phyloP scores from a whole-genome alignment of 805 yeast species.

The Metschnikowia aberdeeniae region DNA sequence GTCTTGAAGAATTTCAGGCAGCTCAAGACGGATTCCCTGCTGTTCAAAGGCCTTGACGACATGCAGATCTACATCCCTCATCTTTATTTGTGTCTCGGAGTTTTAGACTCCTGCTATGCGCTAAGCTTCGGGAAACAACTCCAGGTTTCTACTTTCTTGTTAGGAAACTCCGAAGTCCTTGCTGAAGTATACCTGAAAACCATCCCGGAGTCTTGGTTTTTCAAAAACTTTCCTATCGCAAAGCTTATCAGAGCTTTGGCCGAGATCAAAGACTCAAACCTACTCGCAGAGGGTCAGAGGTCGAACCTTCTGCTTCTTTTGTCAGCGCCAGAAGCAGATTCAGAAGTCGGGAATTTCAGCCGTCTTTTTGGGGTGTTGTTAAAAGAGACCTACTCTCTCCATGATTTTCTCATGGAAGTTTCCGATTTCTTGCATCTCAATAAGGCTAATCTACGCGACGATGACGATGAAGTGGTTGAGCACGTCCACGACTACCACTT shows the following conservation, averaged over 20 bases:
- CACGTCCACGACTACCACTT: slow-evolving; percentile 35
- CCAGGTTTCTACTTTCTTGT: neutral
- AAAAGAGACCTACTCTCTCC: slow-evolving; percentile 34
- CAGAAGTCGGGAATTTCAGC: slow-evolving; percentile 3
- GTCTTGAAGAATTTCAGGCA: slow-evolving; percentile 38
- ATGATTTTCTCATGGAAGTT: slow-evolving; percentile 35
- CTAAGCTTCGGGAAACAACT: slow-evolving; percentile 48
- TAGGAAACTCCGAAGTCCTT: neutral
- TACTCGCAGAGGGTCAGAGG: neutral
- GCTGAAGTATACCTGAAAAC: neutral
- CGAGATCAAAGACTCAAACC: neutral
- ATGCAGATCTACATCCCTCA: slow-evolving; percentile 29
- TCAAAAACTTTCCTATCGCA: slow-evolving; percentile 6
- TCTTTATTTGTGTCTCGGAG: slow-evolving; percentile 44
- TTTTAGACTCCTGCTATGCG: slow-evolving; percentile 50
- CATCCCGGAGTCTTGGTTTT: neutral
- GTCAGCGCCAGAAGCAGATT: neutral
- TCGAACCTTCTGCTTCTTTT: neutral
- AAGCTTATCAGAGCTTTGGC: slow-evolving; percentile 6
- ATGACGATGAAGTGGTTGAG: slow-evolving; percentile 23
- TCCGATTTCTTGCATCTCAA: slow-evolving; percentile 5
- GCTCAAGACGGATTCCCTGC: neutral
- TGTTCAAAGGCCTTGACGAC: slow-evolving; percentile 9
- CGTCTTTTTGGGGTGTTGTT: slow-evolving; percentile 19
- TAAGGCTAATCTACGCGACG: slow-evolving; percentile 4